A percentile compares a stretch with the other conserved stretches of the same genome.
Evolutionary conservation across 2,329 filamentous ascomycete genomes (phyloP).

Genomic region (Aspergillus aculeatus): DNA sequence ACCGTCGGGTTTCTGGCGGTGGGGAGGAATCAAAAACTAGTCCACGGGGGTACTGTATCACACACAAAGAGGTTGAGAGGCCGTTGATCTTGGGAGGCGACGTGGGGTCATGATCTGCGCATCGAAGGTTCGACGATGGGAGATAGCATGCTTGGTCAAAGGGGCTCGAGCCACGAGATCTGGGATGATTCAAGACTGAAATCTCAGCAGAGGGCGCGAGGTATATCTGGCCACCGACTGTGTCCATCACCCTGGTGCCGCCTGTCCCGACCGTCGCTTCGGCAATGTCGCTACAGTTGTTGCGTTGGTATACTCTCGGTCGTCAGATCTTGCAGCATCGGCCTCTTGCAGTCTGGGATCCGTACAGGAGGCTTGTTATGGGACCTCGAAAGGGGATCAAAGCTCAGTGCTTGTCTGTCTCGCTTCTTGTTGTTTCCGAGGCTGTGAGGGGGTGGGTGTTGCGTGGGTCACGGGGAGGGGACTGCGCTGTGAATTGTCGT

Average conservation of each 20-base stretch:
- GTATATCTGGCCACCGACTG: neutral
- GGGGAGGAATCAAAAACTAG: slow-evolving; percentile 93
- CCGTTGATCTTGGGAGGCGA: neutral
- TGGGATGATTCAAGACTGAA: neutral
- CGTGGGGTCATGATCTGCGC: neutral
- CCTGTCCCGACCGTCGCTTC: neutral
- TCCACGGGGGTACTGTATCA: slow-evolving; percentile 81
- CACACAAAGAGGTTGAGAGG: slow-evolving; percentile 64
- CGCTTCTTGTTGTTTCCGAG: slow-evolving; percentile 1
- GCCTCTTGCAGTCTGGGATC: neutral
- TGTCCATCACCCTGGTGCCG: neutral
- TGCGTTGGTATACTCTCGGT: neutral
- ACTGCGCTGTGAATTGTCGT: neutral
- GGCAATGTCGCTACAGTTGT: neutral
- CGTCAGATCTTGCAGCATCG: neutral
- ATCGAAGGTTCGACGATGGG: neutral
- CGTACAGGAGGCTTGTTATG: neutral
- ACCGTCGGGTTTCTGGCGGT: slow-evolving; percentile 29
- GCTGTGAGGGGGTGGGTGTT: neutral
- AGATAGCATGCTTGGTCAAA: neutral
- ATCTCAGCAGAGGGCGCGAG: neutral
- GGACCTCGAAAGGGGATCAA: slow-evolving; percentile 15
- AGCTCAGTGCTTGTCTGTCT: slow-evolving; percentile 17
- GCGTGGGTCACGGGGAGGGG: neutral
- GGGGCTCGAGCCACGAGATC: neutral